Base-by-base conservation (phyloP, 306 rosid genomes). In the Sphenostylis stenocarpa region DNA sequence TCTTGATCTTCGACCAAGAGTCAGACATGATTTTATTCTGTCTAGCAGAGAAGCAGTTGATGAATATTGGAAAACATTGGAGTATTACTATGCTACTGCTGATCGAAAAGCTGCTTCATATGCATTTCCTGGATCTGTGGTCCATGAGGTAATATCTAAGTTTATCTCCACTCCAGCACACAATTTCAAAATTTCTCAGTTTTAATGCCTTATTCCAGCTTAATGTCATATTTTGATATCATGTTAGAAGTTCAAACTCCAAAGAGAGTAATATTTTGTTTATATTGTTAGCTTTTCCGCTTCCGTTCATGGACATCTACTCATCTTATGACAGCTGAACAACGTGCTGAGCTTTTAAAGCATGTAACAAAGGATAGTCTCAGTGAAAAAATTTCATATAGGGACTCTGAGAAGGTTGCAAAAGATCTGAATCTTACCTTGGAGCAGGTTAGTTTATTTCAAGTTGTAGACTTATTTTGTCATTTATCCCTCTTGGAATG, bases 61-160 rank as follows among this genome's bases (percentile, higher is more conserved):
- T 72, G 91, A 95, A 84, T 95, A 95, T 87, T 92, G 97, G 99
- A 89, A 78, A 81, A 95, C 96, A 48, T 86, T 95, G 60, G 97
- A 95, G 82, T 89, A 88, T 73, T 87, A 97, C 77, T 95, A 89
- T 82, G 96, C 93, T 68, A 90, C 96, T 84, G 93, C 97, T 57
- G 88, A 95, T 85, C 82, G 80, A 45, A 82, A 84, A 80, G 88
- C 93, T 80, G 97, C 97, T 70, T 73, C 87, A 70, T 90, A 77
- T 85, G 97, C 99, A 68, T 95, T 95, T 82, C 99, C 99, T 83
- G 97, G 97, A 74, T 89, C 96, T 69, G 86, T 88, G 67, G 99
- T 95, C 73, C 87, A 62, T 36, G 99, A 90, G 96, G 99, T 95
- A 88, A 72, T 82, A 51, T 51, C 38, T 17, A 67, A 57, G 39